These are phyloP conservation scores for Gracilaria caudata DNA, from an alignment of 23 red algal genomes.

Conservation along the genomic window DNA sequence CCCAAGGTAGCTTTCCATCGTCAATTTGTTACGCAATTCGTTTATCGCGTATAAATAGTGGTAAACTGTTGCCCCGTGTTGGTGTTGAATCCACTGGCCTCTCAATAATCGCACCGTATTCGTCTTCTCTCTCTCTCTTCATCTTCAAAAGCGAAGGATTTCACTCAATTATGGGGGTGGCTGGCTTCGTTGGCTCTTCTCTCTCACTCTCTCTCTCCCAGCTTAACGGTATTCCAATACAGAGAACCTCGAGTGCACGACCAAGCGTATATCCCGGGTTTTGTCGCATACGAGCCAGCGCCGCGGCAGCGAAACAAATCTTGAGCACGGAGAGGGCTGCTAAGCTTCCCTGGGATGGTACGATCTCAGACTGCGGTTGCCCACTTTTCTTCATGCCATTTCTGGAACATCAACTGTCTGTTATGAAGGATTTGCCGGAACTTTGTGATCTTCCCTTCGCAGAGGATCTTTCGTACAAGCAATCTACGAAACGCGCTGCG, in stretches of 20 bases:
- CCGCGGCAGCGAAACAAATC: constrained; percentile 12
- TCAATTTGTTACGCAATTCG: too few relatives aligned
- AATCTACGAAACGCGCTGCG: constrained; percentile 50
- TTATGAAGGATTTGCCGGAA: constrained; percentile 20
- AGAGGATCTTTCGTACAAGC: constrained; percentile 50
- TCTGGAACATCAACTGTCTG: constrained; percentile 55
- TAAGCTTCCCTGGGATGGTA: constrained; percentile 61
- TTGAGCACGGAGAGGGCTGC: constrained; percentile 54
- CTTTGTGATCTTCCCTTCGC: constrained; percentile 75
- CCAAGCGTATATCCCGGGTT: not conserved
- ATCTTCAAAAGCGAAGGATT: too few relatives aligned
- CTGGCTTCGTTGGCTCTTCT: not conserved
- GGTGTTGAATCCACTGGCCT: too few relatives aligned
- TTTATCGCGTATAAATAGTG: too few relatives aligned
- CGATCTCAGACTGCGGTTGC: constrained; percentile 64
- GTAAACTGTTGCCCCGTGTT: too few relatives aligned
- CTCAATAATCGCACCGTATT: too few relatives aligned
- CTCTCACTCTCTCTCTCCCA: not conserved
- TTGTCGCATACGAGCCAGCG: not conserved
- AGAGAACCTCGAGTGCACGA: not conserved
- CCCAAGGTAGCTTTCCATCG: too few relatives aligned
- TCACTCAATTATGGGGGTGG: not conserved
- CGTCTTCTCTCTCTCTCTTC: too few relatives aligned
- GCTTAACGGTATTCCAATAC: not conserved
- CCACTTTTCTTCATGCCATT: constrained; percentile 84